phyloP scores from a whole-genome alignment of 345 rosid genomes.

The Lagerstroemia speciosa region DNA sequence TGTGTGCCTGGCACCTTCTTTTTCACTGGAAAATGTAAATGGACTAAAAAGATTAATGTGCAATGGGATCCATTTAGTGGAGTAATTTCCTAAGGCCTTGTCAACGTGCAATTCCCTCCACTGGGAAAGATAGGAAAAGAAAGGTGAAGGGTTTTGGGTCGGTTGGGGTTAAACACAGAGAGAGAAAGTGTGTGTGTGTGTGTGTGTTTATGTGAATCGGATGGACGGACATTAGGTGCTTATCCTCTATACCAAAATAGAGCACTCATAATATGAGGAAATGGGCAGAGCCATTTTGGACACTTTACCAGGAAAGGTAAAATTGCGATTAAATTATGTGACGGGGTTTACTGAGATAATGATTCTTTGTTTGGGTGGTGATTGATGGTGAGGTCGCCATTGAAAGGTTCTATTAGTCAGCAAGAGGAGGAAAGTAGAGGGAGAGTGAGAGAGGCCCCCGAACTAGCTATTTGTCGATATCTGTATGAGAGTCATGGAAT shows the following conservation, averaged over 20 bases:
- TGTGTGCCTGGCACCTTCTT: no score
- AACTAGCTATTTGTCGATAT: neutral
- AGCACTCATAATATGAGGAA: neutral
- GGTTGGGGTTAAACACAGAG: neutral
- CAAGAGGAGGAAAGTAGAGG: neutral
- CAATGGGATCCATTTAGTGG: neutral
- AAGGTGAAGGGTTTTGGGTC: constrained; percentile 1
- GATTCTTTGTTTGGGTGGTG: constrained; percentile 3
- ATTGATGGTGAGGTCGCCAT: neutral
- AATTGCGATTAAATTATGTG: neutral
- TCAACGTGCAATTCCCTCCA: neutral
- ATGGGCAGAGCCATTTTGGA: constrained; percentile 1
- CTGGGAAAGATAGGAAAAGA: neutral
- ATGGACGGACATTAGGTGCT: neutral
- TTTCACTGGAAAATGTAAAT: neutral
- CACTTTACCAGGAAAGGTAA: neutral
- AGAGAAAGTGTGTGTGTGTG: no score
- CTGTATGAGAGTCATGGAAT: neutral
- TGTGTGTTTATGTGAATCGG: no score
- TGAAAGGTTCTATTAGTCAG: neutral
- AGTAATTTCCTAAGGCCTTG: neutral
- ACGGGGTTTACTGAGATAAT: neutral
- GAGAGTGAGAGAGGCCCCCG: neutral
- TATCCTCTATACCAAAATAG: neutral
- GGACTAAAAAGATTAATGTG: no score